phyloP scores from a whole-genome alignment of 2,329 filamentous ascomycete species.

The Helotiales sp. region DNA sequence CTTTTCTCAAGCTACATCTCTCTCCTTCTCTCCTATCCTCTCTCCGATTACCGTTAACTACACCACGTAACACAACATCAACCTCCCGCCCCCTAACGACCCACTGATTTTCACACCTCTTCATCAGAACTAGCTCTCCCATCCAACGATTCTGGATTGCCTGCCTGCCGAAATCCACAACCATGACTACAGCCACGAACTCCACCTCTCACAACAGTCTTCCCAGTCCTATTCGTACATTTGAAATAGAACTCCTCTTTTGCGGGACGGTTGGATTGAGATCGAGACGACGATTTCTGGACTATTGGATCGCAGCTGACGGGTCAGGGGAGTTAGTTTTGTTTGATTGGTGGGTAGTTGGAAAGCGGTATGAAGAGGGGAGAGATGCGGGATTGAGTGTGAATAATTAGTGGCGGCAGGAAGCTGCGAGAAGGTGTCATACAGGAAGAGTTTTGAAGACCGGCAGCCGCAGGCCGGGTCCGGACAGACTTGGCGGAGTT shows the following conservation, averaged over 20 bases:
- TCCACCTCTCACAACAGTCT: not conserved
- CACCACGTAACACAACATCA: not conserved
- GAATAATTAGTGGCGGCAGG: too few relatives aligned
- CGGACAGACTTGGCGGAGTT: not conserved
- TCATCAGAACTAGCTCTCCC: not conserved
- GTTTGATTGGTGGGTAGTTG: not conserved
- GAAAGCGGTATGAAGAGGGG: not conserved
- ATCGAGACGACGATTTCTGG: not conserved
- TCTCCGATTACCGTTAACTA: too few relatives aligned
- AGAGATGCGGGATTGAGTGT: too few relatives aligned
- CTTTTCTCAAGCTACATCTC: not conserved
- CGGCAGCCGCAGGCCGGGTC: not conserved
- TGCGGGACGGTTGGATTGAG: not conserved
- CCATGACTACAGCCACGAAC: not conserved
- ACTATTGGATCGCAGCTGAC: not conserved
- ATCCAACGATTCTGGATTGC: not conserved
- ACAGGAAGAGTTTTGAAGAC: not conserved
- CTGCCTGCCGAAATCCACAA: not conserved
- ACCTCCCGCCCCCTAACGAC: not conserved
- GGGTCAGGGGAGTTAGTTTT: not conserved
- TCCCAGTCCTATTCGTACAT: not conserved
- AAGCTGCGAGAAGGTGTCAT: not conserved
- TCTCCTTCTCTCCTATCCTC: not conserved
- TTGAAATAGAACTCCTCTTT: not conserved
- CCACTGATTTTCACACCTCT: not conserved